phyloP scores from a whole-genome alignment of 1,284 basidiomycete species.

The Xerocomus amazonicus region DNA sequence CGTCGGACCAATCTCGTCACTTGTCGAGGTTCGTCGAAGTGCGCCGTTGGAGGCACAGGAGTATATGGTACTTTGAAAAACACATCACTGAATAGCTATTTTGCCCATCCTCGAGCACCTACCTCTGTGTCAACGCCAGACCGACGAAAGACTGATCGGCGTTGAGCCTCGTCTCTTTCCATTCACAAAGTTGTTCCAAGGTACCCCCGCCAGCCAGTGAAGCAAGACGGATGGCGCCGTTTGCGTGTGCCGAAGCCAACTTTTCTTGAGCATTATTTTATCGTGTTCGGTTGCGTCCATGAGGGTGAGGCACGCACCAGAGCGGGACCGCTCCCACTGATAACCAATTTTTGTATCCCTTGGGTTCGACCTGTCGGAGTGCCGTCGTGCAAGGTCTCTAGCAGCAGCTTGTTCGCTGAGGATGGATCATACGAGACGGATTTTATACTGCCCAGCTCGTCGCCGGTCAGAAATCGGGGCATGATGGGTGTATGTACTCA shows the following conservation, averaged over 20 bases:
- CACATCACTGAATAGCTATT: slow-evolving; percentile 10
- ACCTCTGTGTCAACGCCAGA: slow-evolving; percentile 42
- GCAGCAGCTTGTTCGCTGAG: slow-evolving; percentile 27
- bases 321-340: slow-evolving; percentile 32
- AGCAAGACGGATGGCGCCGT: slow-evolving; percentile 50
- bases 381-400: slow-evolving; percentile 37
- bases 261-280: slow-evolving; percentile 41
- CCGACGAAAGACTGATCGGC: slow-evolving; percentile 57
- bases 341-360: slow-evolving; percentile 38
- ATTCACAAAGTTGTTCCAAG: slow-evolving; percentile 42
- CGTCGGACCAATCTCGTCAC: slow-evolving; percentile 26
- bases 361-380: slow-evolving; percentile 30
- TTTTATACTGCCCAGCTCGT: slow-evolving; percentile 72
- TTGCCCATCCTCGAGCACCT: slow-evolving; percentile 6
- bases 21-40: slow-evolving; percentile 45
- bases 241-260: slow-evolving; percentile 59
- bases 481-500: slow-evolving; percentile 35
- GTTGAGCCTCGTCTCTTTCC: slow-evolving; percentile 62
- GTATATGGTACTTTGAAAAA: slow-evolving; percentile 36
- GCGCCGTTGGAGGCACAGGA: slow-evolving; percentile 74
- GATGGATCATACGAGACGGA: slow-evolving; percentile 41
- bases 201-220: slow-evolving; percentile 40
- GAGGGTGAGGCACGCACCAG: slow-evolving; percentile 35
- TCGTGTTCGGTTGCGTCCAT: slow-evolving; percentile 9
- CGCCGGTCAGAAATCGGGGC: slow-evolving; percentile 66